phyloP scores from a whole-genome alignment of 2,329 filamentous ascomycete species.

The Scedosporium apiospermum region DNA sequence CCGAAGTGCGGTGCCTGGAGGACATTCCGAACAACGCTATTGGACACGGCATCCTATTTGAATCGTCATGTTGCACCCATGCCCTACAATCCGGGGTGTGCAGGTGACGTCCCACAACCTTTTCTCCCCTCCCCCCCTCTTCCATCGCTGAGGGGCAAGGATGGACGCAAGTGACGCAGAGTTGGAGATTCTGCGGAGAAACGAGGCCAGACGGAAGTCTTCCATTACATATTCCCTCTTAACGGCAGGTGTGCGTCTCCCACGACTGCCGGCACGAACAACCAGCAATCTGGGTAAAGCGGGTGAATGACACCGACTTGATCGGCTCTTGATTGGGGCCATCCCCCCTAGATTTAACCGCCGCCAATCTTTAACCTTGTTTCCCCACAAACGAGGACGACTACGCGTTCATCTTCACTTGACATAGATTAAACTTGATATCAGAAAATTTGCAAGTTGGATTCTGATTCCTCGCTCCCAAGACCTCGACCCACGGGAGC shows the following conservation, averaged over 20 bases:
- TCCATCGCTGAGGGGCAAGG: not conserved
- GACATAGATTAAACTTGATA: constrained; percentile 4
- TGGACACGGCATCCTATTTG: not conserved
- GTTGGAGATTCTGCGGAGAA: not conserved
- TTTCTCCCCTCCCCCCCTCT: no score
- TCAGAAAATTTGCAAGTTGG: not conserved
- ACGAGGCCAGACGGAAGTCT: not conserved
- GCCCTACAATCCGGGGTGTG: no score
- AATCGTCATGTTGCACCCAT: not conserved
- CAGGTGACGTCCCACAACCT: no score
- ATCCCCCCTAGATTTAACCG: constrained; percentile 4
- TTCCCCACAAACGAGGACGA: not conserved
- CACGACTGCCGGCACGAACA: constrained; percentile 1
- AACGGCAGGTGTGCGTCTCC: not conserved
- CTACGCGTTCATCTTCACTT: constrained; percentile 5
- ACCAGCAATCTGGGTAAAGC: constrained; percentile 6
- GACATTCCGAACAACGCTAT: not conserved
- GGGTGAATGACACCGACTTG: not conserved
- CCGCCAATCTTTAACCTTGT: constrained; percentile 1
- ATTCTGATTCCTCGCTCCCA: not conserved
- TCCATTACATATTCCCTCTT: not conserved
- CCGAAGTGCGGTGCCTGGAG: not conserved
- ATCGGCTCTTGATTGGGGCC: not conserved
- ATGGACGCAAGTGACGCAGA: not conserved
- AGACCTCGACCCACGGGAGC: not conserved